Percentiles rank a stretch among this genome's conserved stretches.
These are phyloP conservation scores for Mycena epipterygia DNA, from an alignment of 768 basidiomycete species.

Conservation along the genomic window DNA sequence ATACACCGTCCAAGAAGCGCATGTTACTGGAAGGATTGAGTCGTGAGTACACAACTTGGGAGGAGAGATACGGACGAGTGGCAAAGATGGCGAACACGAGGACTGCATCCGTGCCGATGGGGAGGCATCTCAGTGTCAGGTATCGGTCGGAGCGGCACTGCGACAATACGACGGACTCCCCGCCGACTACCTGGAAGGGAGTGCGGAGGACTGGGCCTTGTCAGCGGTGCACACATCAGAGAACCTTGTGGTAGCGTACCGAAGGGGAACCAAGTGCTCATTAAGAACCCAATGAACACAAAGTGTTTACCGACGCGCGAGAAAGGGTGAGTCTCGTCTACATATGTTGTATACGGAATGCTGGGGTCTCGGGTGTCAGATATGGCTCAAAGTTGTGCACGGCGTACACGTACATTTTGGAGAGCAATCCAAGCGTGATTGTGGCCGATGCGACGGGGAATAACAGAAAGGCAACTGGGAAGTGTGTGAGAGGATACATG, in stretches of 20 bases:
- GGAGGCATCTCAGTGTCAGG: not conserved
- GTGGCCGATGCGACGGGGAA: not conserved
- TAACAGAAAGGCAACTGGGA: not conserved
- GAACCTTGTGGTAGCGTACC: not conserved
- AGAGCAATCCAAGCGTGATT: not conserved
- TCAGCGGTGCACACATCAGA: no score
- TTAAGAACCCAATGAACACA: not conserved
- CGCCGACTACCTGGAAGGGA: not conserved
- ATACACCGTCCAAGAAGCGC: not conserved
- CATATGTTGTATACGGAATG: not conserved
- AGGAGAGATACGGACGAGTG: not conserved
- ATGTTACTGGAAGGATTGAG: not conserved
- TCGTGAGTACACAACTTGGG: not conserved
- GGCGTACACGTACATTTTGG: not conserved
- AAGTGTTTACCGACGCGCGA: slow-evolving; percentile 2
- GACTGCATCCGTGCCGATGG: not conserved
- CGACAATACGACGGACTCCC: not conserved
- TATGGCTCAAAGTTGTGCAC: not conserved
- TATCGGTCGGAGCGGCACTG: not conserved
- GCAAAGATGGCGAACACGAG: not conserved
- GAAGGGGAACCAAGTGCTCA: not conserved
- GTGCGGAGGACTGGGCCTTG: not conserved
- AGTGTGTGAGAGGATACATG: not conserved
- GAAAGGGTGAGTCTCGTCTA: not conserved
- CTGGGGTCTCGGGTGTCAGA: not conserved